Evolutionary conservation across 83 land plant genomes (phyloP).

Genomic region (Thuja plicata): DNA sequence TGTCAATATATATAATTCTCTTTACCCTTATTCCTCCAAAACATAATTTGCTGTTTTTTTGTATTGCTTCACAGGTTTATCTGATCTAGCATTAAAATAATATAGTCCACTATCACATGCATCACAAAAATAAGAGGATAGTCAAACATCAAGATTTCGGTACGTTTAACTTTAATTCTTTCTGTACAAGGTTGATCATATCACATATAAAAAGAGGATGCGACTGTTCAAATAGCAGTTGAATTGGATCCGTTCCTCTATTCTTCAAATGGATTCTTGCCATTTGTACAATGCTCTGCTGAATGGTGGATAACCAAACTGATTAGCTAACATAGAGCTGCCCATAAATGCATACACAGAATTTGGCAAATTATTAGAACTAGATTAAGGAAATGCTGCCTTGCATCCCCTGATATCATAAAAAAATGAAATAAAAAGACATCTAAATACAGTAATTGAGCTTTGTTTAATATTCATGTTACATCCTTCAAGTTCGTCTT

Average conservation of each 20-base stretch:
- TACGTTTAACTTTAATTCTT: neutral
- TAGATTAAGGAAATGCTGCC: neutral
- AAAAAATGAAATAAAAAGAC: neutral
- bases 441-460: neutral
- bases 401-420: neutral
- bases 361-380: neutral
- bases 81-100: neutral
- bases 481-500: neutral
- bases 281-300: neutral
- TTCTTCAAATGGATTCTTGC: no score
- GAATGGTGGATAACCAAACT: neutral
- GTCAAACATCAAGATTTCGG: neutral
- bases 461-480: neutral
- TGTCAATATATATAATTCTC: no score
- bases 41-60: neutral
- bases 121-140: no score
- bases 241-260: neutral
- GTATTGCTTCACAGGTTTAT: neutral
- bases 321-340: neutral
- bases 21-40: no score
- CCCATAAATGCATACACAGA: neutral
- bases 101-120: no score
- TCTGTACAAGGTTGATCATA: neutral
- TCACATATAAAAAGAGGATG: neutral
- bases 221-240: neutral